Conservation (phyloP, 257 asterid genomes). For the Penstemon newberryi region DNA sequence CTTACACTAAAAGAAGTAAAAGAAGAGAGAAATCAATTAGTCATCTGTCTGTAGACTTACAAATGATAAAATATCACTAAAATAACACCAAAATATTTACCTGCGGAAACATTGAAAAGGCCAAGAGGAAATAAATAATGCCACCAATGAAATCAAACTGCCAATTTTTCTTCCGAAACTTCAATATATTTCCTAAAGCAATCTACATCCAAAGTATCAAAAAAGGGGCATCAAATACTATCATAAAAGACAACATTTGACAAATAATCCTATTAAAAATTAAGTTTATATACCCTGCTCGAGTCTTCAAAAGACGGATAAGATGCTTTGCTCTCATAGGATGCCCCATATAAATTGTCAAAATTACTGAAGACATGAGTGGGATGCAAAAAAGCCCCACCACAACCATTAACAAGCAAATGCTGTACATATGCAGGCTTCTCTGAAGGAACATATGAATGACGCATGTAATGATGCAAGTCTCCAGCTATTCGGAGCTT, state of each 20-base stretch:
- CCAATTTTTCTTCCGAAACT: conserved; percentile 99
- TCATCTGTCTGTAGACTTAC: conserved; percentile 7
- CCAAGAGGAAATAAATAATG: conserved; percentile 77
- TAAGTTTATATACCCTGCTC: conserved; percentile 64
- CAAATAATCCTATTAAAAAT: conserved; percentile 1
- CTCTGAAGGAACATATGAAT: conserved; percentile 74
- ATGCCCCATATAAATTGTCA: conserved; percentile 49
- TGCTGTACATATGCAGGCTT: conserved; percentile 84
- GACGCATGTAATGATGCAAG: conserved; percentile 98
- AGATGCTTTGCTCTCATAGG: conserved; percentile 84
- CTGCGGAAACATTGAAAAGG: conserved; percentile 98
- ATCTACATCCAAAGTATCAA: conserved; percentile 55
- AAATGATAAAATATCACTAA: background rate
- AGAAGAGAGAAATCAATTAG: conserved; percentile 26
- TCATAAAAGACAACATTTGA: conserved; percentile 21
- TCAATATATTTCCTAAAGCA: conserved; percentile 96
- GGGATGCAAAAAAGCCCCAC: conserved; percentile 99
- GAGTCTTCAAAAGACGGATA: conserved; percentile 98
- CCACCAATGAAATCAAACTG: conserved; percentile 97
- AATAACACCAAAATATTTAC: conserved; percentile 37
- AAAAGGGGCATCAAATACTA: conserved; percentile 8
- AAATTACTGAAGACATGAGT: conserved; percentile 91
- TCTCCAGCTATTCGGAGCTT: conserved; percentile 94
- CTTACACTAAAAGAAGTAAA: conserved; percentile 76
- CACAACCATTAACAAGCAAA: conserved; percentile 95